Percentiles rank a stretch among this genome's conserved stretches.
Evolutionary conservation across 352 stramenopile species (phyloP).

Genomic region (Phytophthora colocasiae): DNA sequence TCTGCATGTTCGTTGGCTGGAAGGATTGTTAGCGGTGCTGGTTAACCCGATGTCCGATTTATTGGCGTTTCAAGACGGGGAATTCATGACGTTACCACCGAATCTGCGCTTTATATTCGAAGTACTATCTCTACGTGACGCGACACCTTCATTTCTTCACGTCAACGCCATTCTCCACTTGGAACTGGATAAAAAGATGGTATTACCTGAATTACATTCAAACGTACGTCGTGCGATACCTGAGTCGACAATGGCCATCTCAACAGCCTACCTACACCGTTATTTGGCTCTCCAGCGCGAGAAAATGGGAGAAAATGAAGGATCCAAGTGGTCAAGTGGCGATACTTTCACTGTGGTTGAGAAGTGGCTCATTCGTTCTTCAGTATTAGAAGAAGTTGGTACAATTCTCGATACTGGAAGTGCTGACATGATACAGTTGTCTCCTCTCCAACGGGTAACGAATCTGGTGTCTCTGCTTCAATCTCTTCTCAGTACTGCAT

Average conservation of each 20-base stretch:
- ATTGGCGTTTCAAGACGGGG: constrained; percentile 47
- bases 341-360: constrained; percentile 30
- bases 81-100: constrained; percentile 66
- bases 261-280: constrained; percentile 33
- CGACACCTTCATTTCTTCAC: constrained; percentile 42
- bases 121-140: constrained; percentile 42
- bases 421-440: constrained; percentile 36
- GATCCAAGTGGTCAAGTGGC: not conserved
- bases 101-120: constrained; percentile 77
- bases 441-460: constrained; percentile 38
- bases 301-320: not conserved
- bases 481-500: constrained; percentile 40
- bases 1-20: constrained; percentile 48
- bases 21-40: constrained; percentile 45
- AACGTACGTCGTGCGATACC: not conserved
- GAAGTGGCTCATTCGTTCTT: constrained; percentile 17
- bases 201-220: no score
- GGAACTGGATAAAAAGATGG: not conserved
- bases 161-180: constrained; percentile 41
- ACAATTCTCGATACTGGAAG: constrained; percentile 9
- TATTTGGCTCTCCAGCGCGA: constrained; percentile 28
- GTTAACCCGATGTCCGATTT: constrained; percentile 2
- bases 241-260: constrained; percentile 5
- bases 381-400: constrained; percentile 19
- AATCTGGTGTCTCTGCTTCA: constrained; percentile 59